Evolutionary conservation across 192 early-diverging fungal genomes (phyloP), one percentile per base, ranked within the genome.

Genomic region (Dissophora ornata): DNA sequence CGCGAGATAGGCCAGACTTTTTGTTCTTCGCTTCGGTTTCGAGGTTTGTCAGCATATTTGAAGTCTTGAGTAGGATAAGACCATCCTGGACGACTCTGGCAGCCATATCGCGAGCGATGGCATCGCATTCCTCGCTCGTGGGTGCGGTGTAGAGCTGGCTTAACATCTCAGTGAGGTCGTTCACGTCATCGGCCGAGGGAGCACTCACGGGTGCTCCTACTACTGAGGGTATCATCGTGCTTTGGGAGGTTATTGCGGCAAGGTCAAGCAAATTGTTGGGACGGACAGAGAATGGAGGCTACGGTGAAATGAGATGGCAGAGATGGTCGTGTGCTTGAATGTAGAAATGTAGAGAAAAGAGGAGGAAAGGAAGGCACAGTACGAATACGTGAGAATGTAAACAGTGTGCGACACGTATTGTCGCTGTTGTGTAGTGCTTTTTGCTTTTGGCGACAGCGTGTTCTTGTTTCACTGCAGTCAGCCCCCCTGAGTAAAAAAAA

Each of bases 11-110:
- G 25, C 82, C 77, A 41, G 79, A 84, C 80, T 92, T 92, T 71
- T 93, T 93, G 84, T 91, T 85, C 68, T 81, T 86, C 47, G 82
- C 67, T 45, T 86, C 86, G 8, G 80, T 80, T 42, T 82, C 79
- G 15, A 93, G 80, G 12, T 80, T 81, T 12, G 82, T 84, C 18
- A 91, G 71, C 71, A 93, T 80, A 25, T 66, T 79, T 62, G 81
- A 77, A 40, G 83, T 83, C 45, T 87, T 87, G 50, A 93, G 82
- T 32, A 62, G 67, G 34, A 83, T 83, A 53, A 86, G 61, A 25
- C 88, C 88, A 49, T 89, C 85, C 56, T 67, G 67, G 29, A 68
- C 56, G 33, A 85, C 49, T 24, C 68, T 79, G 22, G 79, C 67
- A 25, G 81, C 81, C 45, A 85, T 73, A 24, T 73, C 75, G 25